phyloP scores from a whole-genome alignment of 2,329 filamentous ascomycete genomes.

The Podosphaera fusca region DNA sequence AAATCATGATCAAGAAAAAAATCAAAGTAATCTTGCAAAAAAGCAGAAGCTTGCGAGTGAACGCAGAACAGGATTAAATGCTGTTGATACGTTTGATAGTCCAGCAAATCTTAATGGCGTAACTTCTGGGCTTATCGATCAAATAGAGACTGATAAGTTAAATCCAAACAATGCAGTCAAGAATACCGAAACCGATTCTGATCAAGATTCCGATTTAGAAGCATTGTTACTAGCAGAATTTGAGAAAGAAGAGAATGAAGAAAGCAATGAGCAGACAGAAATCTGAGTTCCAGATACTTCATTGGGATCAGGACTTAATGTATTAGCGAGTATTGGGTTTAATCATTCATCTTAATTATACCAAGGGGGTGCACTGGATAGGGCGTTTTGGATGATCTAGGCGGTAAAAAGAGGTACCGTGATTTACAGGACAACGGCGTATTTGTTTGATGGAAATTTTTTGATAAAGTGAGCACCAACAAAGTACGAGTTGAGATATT shows the following conservation, averaged over 20 bases:
- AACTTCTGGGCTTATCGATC: constrained; percentile 19
- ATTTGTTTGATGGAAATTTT: not conserved
- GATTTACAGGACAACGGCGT: not conserved
- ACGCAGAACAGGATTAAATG: constrained; percentile 24
- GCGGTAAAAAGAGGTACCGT: not conserved
- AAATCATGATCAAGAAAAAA: constrained; percentile 25
- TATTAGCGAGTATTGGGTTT: not conserved
- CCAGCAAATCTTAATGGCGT: constrained; percentile 17
- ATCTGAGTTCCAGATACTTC: not conserved
- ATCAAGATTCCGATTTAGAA: constrained; percentile 29
- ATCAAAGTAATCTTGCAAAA: constrained; percentile 26
- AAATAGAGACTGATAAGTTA: constrained; percentile 20
- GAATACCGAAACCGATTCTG: constrained; percentile 4
- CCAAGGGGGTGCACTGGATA: not conserved
- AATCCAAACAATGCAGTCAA: not conserved
- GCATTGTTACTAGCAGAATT: constrained; percentile 25
- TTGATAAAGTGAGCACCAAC: not conserved
- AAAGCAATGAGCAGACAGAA: constrained; percentile 7
- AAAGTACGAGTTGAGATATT: not conserved
- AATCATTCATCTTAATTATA: not conserved
- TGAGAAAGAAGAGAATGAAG: constrained; percentile 17
- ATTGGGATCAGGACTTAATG: not conserved
- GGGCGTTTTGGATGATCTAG: not conserved
- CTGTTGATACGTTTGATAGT: constrained; percentile 21
- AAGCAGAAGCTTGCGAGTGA: constrained; percentile 25